These are phyloP conservation scores for Phytopythium litorale DNA, from an alignment of 352 stramenopile genomes.

Conservation along the genomic window DNA sequence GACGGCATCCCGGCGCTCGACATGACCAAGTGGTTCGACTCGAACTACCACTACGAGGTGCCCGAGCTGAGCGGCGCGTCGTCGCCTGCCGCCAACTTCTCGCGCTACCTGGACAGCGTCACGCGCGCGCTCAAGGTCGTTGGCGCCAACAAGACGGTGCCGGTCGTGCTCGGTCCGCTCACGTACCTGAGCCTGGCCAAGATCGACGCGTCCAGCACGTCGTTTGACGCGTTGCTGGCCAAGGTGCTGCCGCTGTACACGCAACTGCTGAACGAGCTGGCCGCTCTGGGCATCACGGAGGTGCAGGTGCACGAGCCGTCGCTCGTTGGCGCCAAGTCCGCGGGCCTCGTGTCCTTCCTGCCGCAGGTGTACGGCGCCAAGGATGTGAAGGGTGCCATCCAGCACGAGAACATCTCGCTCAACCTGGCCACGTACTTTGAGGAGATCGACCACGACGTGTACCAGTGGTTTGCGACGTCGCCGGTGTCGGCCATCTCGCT, in stretches of 20 bases:
- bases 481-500: conserved; percentile 82
- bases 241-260: conserved; percentile 82
- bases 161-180: conserved; percentile 78
- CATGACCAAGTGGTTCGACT: conserved; percentile 95
- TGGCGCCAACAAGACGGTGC: conserved; percentile 79
- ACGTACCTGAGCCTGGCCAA: conserved; percentile 83
- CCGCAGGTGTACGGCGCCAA: conserved; percentile 66
- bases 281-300: conserved; percentile 69
- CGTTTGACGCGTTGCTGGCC: conserved; percentile 59
- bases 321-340: conserved; percentile 72
- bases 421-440: conserved; percentile 90
- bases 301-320: conserved; percentile 92
- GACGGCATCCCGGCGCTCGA: conserved; percentile 89
- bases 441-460: conserved; percentile 83
- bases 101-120: conserved; percentile 58
- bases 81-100: conserved; percentile 77
- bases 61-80: conserved; percentile 83
- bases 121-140: conserved; percentile 77
- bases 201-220: conserved; percentile 59
- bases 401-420: conserved; percentile 55
- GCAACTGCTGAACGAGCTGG: conserved; percentile 67
- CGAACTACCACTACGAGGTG: conserved; percentile 96
- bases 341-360: conserved; percentile 51
- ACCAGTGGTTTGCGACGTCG: conserved; percentile 86
- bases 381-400: conserved; percentile 43